Base-by-base conservation (phyloP, 208 protist species). In the Leishmania arabica region DNA sequence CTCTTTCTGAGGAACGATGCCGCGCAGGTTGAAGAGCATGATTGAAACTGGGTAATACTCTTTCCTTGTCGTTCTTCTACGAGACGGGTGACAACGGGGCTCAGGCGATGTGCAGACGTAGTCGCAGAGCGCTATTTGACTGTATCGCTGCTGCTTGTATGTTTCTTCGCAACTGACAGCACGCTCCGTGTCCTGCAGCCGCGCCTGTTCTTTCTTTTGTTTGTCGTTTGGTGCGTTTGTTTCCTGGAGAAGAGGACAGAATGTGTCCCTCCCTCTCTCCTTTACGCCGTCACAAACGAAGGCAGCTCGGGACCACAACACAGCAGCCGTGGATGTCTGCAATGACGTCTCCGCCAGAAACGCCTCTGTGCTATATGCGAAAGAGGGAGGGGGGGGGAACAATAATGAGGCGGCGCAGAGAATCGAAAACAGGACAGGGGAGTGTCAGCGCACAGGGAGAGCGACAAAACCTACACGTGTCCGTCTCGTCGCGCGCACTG, bases 21-120 rank as follows among this genome's bases (percentile, higher is more conserved):
- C 89, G 64, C 92, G 92, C 8, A 89, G 85, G 54, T 95, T 93
- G 85, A 97, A 97, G 53, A 95, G 84, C 92, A 95, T 95, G 62
- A 68, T 66, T 40, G 62, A 3, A 24, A 0, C 4, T 17, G 62
- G 11, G 42, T 42, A 31, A 9, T 13, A 4, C 0, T 6, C 3
- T 40, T 40, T 66, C 27, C 3, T 68, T 66, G 21, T 66, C 7
- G 40, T 40, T 8, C 1, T 37, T 42, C 13, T 42, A 15, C 62
- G 31, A 40, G 62, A 19, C 40, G 13, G 31, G 13, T 34, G 31
- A 4, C 31, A 37, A 19, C 62, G 31, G 31, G 62, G 15, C 31
- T 21, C 31, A 31, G 31, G 62, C 31, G 13, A 68, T 40, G 62
- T 8, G 62, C 31, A 40, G 31, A 15, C 31, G 11, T 17, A 42